Evolutionary conservation across 306 rosid species (phyloP).

Genomic region (Amphicarpaea edgeworthii): DNA sequence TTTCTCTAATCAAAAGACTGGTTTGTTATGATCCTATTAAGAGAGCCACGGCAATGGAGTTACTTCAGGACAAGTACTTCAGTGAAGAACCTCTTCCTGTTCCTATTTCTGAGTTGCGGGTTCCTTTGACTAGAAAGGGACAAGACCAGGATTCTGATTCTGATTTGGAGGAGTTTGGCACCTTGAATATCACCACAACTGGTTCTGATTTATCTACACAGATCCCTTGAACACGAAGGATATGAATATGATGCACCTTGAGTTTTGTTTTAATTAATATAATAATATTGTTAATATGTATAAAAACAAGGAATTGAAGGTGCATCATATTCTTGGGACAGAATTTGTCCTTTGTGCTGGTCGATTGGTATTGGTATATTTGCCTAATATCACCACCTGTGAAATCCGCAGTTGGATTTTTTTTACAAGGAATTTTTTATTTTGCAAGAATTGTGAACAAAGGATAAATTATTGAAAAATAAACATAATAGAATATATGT

Average conservation of each 20-base stretch:
- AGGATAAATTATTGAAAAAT: slow-evolving; percentile 23
- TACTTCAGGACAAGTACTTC: slow-evolving; percentile 76
- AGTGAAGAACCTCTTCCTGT: slow-evolving; percentile 74
- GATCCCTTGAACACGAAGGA: slow-evolving; percentile 51
- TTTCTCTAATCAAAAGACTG: slow-evolving; percentile 63
- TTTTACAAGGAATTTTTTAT: not conserved
- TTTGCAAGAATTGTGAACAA: not conserved
- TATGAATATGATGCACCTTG: slow-evolving; percentile 32
- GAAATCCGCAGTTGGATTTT: slow-evolving; percentile 7
- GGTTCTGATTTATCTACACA: slow-evolving; percentile 57
- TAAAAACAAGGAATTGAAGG: slow-evolving; percentile 33
- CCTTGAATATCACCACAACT: slow-evolving; percentile 48
- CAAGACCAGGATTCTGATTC: slow-evolving; percentile 61
- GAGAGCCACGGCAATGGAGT: slow-evolving; percentile 76
- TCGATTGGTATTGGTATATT: slow-evolving; percentile 13
- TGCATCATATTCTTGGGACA: slow-evolving; percentile 34
- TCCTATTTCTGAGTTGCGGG: slow-evolving; percentile 62
- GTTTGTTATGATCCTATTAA: slow-evolving; percentile 76
- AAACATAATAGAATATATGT: not conserved
- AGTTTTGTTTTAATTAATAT: not conserved
- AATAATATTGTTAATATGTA: too few relatives aligned
- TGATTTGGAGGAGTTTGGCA: slow-evolving; percentile 62
- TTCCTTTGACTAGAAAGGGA: slow-evolving; percentile 60
- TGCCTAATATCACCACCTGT: slow-evolving; percentile 34
- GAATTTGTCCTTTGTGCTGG: slow-evolving; percentile 13